Conservation (phyloP, 371 early-diverging fungal species). For the Circinella umbellata region DNA sequence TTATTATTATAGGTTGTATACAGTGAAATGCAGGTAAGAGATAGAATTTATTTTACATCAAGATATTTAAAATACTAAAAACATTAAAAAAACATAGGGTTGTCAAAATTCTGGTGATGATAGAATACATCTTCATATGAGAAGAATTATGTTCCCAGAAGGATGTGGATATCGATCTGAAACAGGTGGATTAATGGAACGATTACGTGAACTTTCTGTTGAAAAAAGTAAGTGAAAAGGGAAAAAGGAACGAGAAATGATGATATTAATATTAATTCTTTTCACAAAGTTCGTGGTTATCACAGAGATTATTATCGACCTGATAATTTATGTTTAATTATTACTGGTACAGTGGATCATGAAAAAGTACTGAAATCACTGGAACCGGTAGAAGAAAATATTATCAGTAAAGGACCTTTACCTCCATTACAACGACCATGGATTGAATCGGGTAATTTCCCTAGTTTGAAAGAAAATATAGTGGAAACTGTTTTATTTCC, state of each 20-base stretch:
- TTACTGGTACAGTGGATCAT: constrained; percentile 64
- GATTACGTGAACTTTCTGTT: constrained; percentile 64
- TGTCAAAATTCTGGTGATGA: constrained; percentile 51
- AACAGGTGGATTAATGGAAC: constrained; percentile 74
- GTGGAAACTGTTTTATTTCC: constrained; percentile 65
- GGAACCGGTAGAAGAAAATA: constrained; percentile 62
- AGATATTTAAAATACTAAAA: not conserved
- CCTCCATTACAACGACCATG: constrained; percentile 66
- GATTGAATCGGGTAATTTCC: constrained; percentile 61
- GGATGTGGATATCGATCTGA: constrained; percentile 69
- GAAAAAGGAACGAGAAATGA: not conserved
- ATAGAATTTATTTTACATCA: not conserved
- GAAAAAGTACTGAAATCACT: constrained; percentile 54
- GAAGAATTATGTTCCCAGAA: constrained; percentile 65
- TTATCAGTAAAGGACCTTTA: constrained; percentile 60
- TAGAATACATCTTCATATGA: constrained; percentile 54
- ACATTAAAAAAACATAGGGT: constrained; percentile 27
- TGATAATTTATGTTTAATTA: constrained; percentile 69
- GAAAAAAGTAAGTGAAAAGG: constrained; percentile 58
- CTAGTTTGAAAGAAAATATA: constrained; percentile 52
- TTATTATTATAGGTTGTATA: constrained; percentile 48
- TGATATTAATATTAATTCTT: not conserved
- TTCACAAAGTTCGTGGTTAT: constrained; percentile 54
- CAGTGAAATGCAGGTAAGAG: constrained; percentile 55
- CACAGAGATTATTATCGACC: constrained; percentile 72